These are phyloP conservation scores for Glaciozyma martinii DNA, from an alignment of 768 basidiomycete species.

Conservation along the genomic window DNA sequence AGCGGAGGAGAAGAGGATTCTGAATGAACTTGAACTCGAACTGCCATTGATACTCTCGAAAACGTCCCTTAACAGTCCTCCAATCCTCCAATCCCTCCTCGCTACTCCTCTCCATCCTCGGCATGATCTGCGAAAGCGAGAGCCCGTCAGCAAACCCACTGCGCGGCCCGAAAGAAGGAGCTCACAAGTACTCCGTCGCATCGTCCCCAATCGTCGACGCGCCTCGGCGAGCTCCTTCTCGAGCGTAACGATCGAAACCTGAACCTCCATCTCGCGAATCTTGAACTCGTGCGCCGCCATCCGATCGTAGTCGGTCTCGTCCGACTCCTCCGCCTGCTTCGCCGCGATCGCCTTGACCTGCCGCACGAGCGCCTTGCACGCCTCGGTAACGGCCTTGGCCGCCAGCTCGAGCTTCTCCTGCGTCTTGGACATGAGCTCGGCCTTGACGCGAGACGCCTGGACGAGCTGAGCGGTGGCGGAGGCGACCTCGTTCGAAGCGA, in stretches of 20 bases:
- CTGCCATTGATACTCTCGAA: too few relatives aligned
- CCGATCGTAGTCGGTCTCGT: conserved; percentile 73
- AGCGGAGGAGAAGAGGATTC: too few relatives aligned
- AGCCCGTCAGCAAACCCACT: too few relatives aligned
- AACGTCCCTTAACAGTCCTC: too few relatives aligned
- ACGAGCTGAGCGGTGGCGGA: conserved; percentile 96
- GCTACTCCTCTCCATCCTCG: too few relatives aligned
- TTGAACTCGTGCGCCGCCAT: conserved; percentile 96
- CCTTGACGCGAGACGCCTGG: conserved; percentile 95
- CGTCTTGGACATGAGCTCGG: conserved; percentile 95
- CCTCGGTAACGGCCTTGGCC: conserved; percentile 94
- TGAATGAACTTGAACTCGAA: too few relatives aligned
- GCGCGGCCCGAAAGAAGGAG: too few relatives aligned
- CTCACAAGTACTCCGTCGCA: too few relatives aligned
- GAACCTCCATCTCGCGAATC: conserved; percentile 89
- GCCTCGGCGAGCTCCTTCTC: conserved; percentile 37
- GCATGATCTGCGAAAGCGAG: too few relatives aligned
- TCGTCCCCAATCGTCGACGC: too few relatives aligned
- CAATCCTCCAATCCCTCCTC: too few relatives aligned
- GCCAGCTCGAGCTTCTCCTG: conserved; percentile 93
- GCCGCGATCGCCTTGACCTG: conserved; percentile 94
- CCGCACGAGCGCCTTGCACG: conserved; percentile 88
- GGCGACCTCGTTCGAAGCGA: conserved; percentile 98
- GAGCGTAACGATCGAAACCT: conserved; percentile 92
- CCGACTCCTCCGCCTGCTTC: conserved; percentile 61